Conservation (phyloP, 345 rosid species). For the Arabidopsis arenosa region DNA sequence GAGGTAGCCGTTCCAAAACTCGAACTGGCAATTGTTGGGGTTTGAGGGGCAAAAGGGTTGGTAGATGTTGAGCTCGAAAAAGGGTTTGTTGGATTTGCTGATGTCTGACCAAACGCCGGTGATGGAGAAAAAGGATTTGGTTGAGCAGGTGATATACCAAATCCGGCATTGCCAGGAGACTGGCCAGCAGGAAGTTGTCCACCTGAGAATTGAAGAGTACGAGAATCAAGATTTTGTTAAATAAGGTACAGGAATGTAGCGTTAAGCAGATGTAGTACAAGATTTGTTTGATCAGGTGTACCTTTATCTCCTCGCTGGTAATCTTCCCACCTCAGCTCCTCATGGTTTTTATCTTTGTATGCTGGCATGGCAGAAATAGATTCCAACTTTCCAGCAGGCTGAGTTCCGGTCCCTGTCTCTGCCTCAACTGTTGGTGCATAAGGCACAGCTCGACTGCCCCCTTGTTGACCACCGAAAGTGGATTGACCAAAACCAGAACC, state of each 20-base stretch:
- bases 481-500: slow-evolving; percentile 55
- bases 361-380: slow-evolving; percentile 93
- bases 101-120: slow-evolving; percentile 59
- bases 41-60: slow-evolving; percentile 69
- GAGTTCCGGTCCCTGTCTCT: slow-evolving; percentile 63
- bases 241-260: slow-evolving; percentile 23
- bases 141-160: slow-evolving; percentile 56
- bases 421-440: slow-evolving; percentile 79
- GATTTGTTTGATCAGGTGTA: slow-evolving; percentile 38
- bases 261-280: slow-evolving; percentile 19
- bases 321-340: slow-evolving; percentile 97
- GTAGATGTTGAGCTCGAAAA: slow-evolving; percentile 53
- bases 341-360: slow-evolving; percentile 89
- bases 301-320: slow-evolving; percentile 99
- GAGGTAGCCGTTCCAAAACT: slow-evolving; percentile 50
- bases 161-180: slow-evolving; percentile 63
- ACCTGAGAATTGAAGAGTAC: slow-evolving; percentile 55
- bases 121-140: slow-evolving; percentile 67
- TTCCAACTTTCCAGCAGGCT: slow-evolving; percentile 80
- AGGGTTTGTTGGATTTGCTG: slow-evolving; percentile 60
- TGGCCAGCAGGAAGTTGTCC: slow-evolving; percentile 76
- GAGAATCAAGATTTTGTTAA: slow-evolving; percentile 13
- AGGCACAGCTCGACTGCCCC: slow-evolving; percentile 79
- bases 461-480: slow-evolving; percentile 75
- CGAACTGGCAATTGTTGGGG: slow-evolving; percentile 51